Conservation (phyloP, 345 rosid species). For the Reutealis trisperma region DNA sequence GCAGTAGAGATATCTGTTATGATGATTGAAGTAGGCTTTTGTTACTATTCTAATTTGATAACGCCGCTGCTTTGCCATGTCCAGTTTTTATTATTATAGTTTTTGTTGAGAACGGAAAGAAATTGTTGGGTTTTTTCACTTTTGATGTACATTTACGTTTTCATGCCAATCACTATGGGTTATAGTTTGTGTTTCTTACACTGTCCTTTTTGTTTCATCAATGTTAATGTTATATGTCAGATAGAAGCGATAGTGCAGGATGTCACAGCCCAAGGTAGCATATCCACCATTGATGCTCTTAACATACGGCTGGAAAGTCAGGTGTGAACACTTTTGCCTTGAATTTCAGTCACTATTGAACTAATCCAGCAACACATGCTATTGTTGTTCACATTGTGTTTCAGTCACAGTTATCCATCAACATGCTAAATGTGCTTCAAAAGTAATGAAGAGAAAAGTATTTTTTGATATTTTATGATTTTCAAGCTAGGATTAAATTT, state of each 20-base stretch:
- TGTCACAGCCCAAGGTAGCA: constrained; percentile 64
- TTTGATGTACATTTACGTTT: not conserved
- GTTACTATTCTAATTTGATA: not conserved
- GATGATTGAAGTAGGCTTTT: not conserved
- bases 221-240: constrained; percentile 35
- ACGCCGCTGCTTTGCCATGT: not conserved
- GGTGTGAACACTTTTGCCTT: constrained; percentile 42
- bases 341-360: not conserved
- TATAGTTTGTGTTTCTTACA: not conserved
- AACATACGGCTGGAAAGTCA: constrained; percentile 72
- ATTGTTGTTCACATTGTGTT: not conserved
- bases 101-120: not conserved
- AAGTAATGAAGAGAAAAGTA: not conserved
- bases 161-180: not conserved
- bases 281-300: constrained; percentile 66
- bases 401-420: not conserved
- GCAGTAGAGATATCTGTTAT: not conserved
- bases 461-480: not conserved
- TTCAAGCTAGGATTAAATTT: not conserved
- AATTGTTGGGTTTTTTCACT: not conserved
- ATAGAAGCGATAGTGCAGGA: constrained; percentile 83
- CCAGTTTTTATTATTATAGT: not conserved
- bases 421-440: not conserved
- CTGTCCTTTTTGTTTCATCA: not conserved
- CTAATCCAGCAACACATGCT: not conserved